Evolutionary conservation across 108 stramenopile species (phyloP), one percentile per base, ranked within the genome.

Genomic region (Cyclotella baltica): DNA sequence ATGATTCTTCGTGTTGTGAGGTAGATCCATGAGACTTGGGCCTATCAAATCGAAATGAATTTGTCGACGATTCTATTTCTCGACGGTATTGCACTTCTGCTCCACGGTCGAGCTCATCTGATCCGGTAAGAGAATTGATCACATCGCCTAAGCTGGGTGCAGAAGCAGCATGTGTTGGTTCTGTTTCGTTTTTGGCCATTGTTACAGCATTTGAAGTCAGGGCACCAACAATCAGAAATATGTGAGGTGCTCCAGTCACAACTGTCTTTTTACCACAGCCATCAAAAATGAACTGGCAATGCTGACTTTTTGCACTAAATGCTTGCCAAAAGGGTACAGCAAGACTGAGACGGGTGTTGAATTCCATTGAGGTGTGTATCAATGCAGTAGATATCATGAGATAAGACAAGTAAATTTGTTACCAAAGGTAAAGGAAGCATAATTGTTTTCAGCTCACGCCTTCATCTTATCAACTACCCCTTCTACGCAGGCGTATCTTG

Each of bases 321-420:
- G 63, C 34, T 43, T 92, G 90, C 61, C 91, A 88, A 68, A 95
- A 95, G 0, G 85, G 88, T 38, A 93, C 70, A 4, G 80, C 74
- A 8, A n/a, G n/a, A n/a, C n/a, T n/a, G n/a, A n/a, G n/a, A n/a
- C n/a, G n/a, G n/a, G n/a, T n/a, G n/a, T n/a, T n/a, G n/a, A n/a
- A n/a, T n/a, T n/a, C n/a, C n/a, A n/a, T n/a, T n/a, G n/a, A n/a
- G n/a, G n/a, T n/a, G n/a, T n/a, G n/a, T n/a, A n/a, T n/a, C n/a
- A n/a, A n/a, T n/a, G n/a, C n/a, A n/a, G n/a, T n/a, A n/a, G n/a
- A n/a, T n/a, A n/a, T n/a, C n/a, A n/a, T n/a, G n/a, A n/a, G n/a
- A n/a, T n/a, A n/a, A n/a, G n/a, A n/a, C n/a, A n/a, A n/a, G n/a
- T n/a, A n/a, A n/a, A n/a, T n/a, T n/a, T n/a, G n/a, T n/a, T n/a